phyloP scores from a whole-genome alignment of 2,329 filamentous ascomycete genomes.

The Hymenoscyphus infarciens region DNA sequence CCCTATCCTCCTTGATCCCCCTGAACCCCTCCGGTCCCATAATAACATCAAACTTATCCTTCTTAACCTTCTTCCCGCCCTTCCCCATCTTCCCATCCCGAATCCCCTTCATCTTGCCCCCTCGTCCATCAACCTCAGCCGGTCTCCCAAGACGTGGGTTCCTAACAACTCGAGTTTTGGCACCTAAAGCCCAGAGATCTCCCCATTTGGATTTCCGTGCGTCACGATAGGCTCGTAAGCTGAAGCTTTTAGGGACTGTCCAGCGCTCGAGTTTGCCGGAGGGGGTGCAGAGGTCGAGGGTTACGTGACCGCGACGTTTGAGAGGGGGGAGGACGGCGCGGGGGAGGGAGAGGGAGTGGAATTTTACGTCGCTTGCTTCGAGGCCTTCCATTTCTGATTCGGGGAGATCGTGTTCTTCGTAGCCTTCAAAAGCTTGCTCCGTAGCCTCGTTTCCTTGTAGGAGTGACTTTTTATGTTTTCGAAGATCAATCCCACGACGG shows the following conservation, averaged over 20 bases:
- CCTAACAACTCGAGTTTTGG: conserved; percentile 72
- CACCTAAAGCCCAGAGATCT: conserved; percentile 91
- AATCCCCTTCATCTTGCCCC: conserved; percentile 38
- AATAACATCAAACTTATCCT: conserved; percentile 40
- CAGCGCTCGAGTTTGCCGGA: conserved; percentile 84
- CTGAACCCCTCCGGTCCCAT: conserved; percentile 32
- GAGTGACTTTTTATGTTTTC: conserved; percentile 38
- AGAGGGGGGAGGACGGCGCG: conserved; percentile 75
- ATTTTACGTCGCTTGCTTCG: conserved; percentile 26
- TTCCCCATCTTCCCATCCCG: conserved; percentile 33
- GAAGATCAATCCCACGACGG: conserved; percentile 64
- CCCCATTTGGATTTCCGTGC: conserved; percentile 89
- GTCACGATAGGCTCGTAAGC: conserved; percentile 81
- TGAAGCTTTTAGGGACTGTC: conserved; percentile 82
- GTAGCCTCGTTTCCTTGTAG: conserved; percentile 56
- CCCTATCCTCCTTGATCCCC: conserved; percentile 29
- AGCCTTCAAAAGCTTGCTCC: conserved; percentile 68
- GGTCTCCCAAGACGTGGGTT: conserved; percentile 56
- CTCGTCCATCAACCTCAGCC: conserved; percentile 31
- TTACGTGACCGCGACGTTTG: conserved; percentile 85
- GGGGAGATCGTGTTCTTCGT: conserved; percentile 48
- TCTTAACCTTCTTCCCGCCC: conserved; percentile 43
- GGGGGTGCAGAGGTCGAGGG: conserved; percentile 86
- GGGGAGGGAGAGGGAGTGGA: conserved; percentile 67
- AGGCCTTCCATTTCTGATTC: conserved; percentile 14